Conservation (phyloP, 2,329 filamentous ascomycete genomes). For the Xylaria polymorpha region DNA sequence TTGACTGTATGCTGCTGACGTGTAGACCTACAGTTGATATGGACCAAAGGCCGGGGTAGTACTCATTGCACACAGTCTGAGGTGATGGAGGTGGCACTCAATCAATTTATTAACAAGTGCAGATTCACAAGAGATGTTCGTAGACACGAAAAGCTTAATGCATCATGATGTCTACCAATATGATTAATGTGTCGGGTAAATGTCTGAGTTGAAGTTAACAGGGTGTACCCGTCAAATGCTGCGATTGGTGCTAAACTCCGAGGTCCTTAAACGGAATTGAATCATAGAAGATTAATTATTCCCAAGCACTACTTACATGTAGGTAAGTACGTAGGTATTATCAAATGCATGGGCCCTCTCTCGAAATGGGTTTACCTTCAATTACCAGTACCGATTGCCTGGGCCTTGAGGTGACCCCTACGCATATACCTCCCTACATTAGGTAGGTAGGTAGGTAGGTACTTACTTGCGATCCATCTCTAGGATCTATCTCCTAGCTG, state of each 20-base stretch:
- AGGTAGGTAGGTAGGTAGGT: background rate
- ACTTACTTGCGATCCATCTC: background rate
- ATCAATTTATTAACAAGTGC: background rate
- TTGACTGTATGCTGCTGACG: conserved; percentile 13
- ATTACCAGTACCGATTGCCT: background rate
- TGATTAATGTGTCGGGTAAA: background rate
- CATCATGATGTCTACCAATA: background rate
- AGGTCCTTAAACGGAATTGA: background rate
- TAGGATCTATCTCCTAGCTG: background rate
- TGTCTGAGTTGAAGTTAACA: background rate
- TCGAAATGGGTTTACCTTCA: background rate
- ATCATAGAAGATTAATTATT: background rate
- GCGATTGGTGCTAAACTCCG: background rate
- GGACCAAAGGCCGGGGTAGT: conserved; percentile 22
- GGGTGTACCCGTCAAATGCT: background rate
- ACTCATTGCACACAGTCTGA: conserved; percentile 6
- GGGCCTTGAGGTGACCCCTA: background rate
- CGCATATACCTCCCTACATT: too few species aligned
- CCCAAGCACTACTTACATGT: too few species aligned
- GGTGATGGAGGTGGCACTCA: conserved; percentile 19
- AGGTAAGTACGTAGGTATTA: too few species aligned
- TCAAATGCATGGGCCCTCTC: background rate
- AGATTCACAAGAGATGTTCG: background rate
- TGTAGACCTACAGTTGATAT: background rate
- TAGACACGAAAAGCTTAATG: background rate